Conservation (phyloP, 2,329 filamentous ascomycete genomes). For the Alternaria sp. region DNA sequence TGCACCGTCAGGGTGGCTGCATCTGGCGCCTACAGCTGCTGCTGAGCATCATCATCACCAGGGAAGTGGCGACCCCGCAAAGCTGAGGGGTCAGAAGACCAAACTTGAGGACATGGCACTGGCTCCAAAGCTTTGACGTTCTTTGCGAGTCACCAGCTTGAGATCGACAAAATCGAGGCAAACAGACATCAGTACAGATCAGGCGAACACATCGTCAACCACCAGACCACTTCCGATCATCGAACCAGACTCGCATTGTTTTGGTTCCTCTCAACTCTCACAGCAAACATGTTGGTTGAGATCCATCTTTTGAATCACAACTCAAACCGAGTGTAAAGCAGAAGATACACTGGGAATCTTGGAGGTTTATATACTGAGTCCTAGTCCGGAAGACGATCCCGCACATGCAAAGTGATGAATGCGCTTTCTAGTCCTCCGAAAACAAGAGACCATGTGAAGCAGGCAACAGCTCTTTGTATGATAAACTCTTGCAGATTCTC, state of each 20-base stretch:
- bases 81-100: background rate
- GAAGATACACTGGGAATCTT: background rate
- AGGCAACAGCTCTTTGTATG: background rate
- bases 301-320: background rate
- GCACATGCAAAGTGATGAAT: background rate
- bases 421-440: background rate
- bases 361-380: background rate
- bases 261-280: too few species aligned
- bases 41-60: background rate
- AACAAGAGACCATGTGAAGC: background rate
- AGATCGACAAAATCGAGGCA: background rate
- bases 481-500: background rate
- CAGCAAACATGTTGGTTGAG: too few species aligned
- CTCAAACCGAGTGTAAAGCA: background rate
- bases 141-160: too few species aligned
- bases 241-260: accelerated
- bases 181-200: background rate
- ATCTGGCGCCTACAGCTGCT: background rate
- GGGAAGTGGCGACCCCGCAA: background rate
- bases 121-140: too few species aligned
- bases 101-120: background rate
- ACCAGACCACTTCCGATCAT: too few species aligned
- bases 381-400: background rate
- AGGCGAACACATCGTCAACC: background rate
- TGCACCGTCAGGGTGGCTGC: background rate